These are phyloP conservation scores for Albatrellus ellisii DNA, from an alignment of 768 basidiomycete species.

Conservation along the genomic window DNA sequence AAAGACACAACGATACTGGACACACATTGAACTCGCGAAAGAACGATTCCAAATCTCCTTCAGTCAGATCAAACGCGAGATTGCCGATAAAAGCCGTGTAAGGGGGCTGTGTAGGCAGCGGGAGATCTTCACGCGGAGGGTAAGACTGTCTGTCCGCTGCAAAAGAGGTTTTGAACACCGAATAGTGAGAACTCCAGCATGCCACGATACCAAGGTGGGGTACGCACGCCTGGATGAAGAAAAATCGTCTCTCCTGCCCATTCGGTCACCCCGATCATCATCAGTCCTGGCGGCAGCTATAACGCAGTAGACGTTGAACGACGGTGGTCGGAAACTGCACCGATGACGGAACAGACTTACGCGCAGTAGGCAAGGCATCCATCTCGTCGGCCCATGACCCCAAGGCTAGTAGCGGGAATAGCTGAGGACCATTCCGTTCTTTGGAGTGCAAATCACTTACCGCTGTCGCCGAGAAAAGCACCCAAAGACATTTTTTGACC, in stretches of 20 bases:
- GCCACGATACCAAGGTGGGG: neutral
- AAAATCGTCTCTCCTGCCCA: constrained; percentile 45
- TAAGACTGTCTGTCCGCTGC: constrained; percentile 42
- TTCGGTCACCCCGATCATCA: constrained; percentile 49
- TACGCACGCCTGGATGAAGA: constrained; percentile 45
- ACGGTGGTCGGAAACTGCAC: neutral
- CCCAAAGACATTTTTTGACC: constrained; percentile 86
- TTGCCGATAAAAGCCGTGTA: constrained; percentile 98
- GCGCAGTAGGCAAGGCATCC: constrained; percentile 85
- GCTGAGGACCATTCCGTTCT: constrained; percentile 7
- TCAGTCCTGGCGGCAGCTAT: constrained; percentile 60
- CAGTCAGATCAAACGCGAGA: constrained; percentile 83
- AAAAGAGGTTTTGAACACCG: neutral
- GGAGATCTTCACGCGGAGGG: constrained; percentile 77
- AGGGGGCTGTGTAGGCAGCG: constrained; percentile 89
- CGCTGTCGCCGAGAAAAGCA: constrained; percentile 79
- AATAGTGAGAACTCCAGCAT: neutral
- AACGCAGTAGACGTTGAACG: constrained; percentile 6
- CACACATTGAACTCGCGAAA: constrained; percentile 55
- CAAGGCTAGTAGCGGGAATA: constrained; percentile 34
- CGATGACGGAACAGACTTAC: constrained; percentile 38
- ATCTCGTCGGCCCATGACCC: constrained; percentile 99
- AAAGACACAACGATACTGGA: neutral
- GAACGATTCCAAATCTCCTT: constrained; percentile 69
- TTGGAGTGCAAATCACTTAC: constrained; percentile 35